phyloP scores from a whole-genome alignment of 345 rosid genomes.

The Nephelium lappaceum region DNA sequence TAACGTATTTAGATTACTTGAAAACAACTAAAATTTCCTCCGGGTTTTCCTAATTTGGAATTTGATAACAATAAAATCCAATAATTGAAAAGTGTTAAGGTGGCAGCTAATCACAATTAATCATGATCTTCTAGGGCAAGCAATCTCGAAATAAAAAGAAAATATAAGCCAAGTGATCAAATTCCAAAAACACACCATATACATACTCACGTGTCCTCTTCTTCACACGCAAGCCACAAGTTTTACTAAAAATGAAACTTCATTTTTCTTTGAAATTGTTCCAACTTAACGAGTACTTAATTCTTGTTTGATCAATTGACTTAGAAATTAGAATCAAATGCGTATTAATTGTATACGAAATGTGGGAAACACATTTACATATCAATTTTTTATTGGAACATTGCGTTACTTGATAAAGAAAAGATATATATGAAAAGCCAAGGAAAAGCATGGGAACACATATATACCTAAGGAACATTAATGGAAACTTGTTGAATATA shows the following conservation, averaged over 20 bases:
- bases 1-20: not conserved
- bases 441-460: conserved; percentile 18
- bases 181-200: not conserved
- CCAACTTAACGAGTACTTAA: not conserved
- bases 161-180: not conserved
- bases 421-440: not conserved
- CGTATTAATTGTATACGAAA: not conserved
- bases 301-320: not conserved
- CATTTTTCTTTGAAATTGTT: not conserved
- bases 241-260: not conserved
- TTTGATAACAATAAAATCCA: not conserved
- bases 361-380: not conserved
- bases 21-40: not conserved
- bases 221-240: not conserved
- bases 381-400: not conserved
- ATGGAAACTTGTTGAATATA: not conserved
- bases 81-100: not conserved
- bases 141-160: not conserved
- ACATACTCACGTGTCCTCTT: not conserved
- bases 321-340: not conserved
- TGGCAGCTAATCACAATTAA: not conserved
- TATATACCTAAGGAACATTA: not conserved
- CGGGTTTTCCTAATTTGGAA: not conserved
- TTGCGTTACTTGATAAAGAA: not conserved
- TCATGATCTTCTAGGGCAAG: not conserved